These are phyloP conservation scores for Penicillium nucicola DNA, from an alignment of 495 filamentous ascomycete genomes.

Conservation along the genomic window DNA sequence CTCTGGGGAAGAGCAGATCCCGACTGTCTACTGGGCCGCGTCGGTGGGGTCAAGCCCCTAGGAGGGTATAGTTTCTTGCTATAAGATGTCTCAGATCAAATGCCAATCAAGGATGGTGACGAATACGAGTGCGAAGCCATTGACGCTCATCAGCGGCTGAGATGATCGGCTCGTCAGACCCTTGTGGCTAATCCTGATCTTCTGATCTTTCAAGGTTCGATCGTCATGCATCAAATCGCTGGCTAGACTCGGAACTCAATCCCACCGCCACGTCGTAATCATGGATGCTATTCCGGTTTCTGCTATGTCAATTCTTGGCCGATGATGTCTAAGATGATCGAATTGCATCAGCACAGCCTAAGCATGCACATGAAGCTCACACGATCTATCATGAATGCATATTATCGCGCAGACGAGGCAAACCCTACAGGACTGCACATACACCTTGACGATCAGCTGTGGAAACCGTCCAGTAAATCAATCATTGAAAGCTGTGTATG, in stretches of 20 bases:
- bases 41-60: neutral
- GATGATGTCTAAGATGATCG: no score
- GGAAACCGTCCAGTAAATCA: no score
- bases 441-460: no score
- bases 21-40: neutral
- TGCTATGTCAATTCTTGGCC: no score
- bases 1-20: conserved; percentile 16
- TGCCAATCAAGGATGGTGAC: conserved; percentile 3
- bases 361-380: no score
- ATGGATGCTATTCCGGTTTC: no score
- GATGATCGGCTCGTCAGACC: neutral
- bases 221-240: neutral
- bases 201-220: neutral
- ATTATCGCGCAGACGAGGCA: no score
- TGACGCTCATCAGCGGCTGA: neutral
- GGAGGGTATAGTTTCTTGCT: neutral
- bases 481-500: no score
- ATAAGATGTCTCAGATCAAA: conserved; percentile 1
- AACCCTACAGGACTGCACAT: no score
- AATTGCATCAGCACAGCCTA: no score
- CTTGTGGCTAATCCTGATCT: neutral
- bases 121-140: neutral
- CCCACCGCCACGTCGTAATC: neutral
- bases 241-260: neutral
- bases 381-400: no score